Evolutionary conservation across 1,284 basidiomycete species (phyloP), one percentile per base, ranked within the genome.

Genomic region (Malassezia arunalokei): DNA sequence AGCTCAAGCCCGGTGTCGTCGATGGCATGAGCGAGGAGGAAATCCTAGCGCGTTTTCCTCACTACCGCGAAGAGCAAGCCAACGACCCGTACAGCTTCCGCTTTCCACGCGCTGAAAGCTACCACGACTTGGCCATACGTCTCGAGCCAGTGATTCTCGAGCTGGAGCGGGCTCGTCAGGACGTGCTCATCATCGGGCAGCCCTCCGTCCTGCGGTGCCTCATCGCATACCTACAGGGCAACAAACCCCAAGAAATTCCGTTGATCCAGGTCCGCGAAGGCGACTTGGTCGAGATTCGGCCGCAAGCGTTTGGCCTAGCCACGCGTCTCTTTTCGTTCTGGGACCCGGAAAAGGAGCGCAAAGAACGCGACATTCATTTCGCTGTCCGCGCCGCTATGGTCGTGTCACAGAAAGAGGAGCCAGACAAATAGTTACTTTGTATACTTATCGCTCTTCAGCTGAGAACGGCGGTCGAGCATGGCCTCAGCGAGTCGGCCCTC

Each of bases 191-290:
- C 58, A 73, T 76, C 30, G 85, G 84, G 0, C 87, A 89, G 71
- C 89, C 90, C 6, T 92, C 87, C n/a, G 94, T 98, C 68, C 91
- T 98, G 66, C 83, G 94, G 27, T 99, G 92, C 75, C 79, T 99
- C 35, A 77, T 79, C 49, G 75, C 76, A 29, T 70, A 72, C 51
- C 51, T 70, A 24, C 89, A 94, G 62, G 92, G 94, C 3, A 78
- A 95, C 3, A 88, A 89, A n/a, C 88, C 92, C 0, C 84, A 84
- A 32, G 91, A 98, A 73, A 94, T 98, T 38, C 94, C 92, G 0
- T 87, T 87, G 1, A 91, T 98, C 51, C 90, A 95, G 73, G 85
- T 98, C 11, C 54, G 65, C 33, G 70, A 71, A 41, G 70, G 70
- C 17, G 66, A 73, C 42, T 51, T 73, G 33, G 59, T 71, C 35